These are phyloP conservation scores for Cetraspora pellucida DNA, from an alignment of 192 early-diverging fungal species.

Conservation along the genomic window DNA sequence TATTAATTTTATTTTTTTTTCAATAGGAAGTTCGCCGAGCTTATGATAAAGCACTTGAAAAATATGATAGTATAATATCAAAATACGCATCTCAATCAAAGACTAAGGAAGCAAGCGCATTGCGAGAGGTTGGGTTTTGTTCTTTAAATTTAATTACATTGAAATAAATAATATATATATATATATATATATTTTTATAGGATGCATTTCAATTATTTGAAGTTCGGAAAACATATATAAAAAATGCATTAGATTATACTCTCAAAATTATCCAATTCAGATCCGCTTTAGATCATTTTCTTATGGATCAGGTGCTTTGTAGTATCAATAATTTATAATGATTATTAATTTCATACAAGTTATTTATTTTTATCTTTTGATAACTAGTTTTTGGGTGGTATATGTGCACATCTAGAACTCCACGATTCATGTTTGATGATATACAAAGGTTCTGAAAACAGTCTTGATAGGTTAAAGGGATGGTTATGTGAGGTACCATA, in stretches of 20 bases:
- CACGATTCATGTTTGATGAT: constrained; percentile 40
- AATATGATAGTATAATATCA: constrained; percentile 64
- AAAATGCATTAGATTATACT: constrained; percentile 55
- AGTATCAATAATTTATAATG: neutral
- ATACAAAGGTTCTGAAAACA: constrained; percentile 38
- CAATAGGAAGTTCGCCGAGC: constrained; percentile 48
- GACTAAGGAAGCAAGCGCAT: constrained; percentile 65
- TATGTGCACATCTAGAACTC: constrained; percentile 46
- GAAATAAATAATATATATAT: neutral
- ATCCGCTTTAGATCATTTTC: constrained; percentile 51
- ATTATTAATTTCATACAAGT: constrained; percentile 14
- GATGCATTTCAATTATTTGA: constrained; percentile 73
- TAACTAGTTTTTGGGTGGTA: constrained; percentile 49
- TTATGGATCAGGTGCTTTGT: constrained; percentile 50
- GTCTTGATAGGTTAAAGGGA: constrained; percentile 42
- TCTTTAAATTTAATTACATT: neutral
- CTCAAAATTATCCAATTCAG: constrained; percentile 60
- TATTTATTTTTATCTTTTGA: constrained; percentile 29
- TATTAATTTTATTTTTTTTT: neutral
- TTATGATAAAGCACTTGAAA: constrained; percentile 53
- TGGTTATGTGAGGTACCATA: constrained; percentile 43
- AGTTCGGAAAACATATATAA: constrained; percentile 64
- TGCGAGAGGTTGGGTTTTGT: constrained; percentile 48
- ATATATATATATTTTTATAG: neutral
- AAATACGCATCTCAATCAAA: constrained; percentile 62